Evolutionary conservation across 2,329 filamentous ascomycete genomes (phyloP).

Genomic region (Colletotrichum incanum): DNA sequence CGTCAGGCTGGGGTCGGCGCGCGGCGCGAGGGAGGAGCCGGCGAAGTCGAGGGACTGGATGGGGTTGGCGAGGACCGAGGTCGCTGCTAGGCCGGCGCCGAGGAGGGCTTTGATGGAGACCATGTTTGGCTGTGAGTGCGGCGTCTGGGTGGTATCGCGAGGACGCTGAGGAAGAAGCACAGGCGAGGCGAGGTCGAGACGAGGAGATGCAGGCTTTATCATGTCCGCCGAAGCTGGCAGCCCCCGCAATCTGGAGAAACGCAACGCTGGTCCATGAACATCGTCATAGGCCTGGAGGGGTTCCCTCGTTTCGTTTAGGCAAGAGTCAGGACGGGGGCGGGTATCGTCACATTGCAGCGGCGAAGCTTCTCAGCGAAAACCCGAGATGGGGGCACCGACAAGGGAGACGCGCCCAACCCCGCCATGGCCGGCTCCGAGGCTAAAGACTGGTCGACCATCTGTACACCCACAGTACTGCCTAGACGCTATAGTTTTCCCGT

Average conservation of each 20-base stretch:
- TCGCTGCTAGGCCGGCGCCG: conserved; percentile 27
- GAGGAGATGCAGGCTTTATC: conserved; percentile 13
- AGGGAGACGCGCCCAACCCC: not conserved
- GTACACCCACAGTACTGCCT: not conserved
- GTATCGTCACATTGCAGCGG: conserved; percentile 10
- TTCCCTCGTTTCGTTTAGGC: not conserved
- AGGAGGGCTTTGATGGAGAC: conserved; percentile 23
- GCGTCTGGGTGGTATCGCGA: not conserved
- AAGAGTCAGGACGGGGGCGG: not conserved
- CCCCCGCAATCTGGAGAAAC: conserved; percentile 1
- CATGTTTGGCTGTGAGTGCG: not conserved
- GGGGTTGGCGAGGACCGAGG: conserved; percentile 24
- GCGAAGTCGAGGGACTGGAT: conserved; percentile 46
- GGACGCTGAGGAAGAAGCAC: not conserved
- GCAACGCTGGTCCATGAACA: not conserved
- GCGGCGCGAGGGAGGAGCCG: conserved; percentile 47
- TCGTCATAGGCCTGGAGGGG: not conserved
- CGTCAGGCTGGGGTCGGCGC: conserved; percentile 58
- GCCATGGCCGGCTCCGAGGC: not conserved
- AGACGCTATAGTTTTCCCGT: conserved; percentile 19
- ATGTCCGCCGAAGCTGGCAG: not conserved
- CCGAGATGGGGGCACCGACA: not conserved
- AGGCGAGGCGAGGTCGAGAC: too few relatives aligned
- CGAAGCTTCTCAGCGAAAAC: conserved; percentile 5
- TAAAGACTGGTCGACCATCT: conserved; percentile 3